These are phyloP conservation scores for Botrytis porri DNA, from an alignment of 2,329 filamentous ascomycete species.

Conservation along the genomic window DNA sequence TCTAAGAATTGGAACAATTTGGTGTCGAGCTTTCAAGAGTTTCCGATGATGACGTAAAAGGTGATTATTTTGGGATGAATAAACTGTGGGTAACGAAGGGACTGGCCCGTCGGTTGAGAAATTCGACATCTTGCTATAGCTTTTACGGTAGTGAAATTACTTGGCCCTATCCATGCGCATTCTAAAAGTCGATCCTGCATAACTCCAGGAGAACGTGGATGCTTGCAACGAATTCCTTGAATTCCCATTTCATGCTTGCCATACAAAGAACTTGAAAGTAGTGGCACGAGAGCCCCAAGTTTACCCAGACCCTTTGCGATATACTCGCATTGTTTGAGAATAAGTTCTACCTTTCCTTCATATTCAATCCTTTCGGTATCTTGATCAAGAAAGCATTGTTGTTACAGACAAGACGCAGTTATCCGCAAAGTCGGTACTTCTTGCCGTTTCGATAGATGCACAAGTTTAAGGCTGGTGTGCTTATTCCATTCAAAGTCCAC, in stretches of 20 bases:
- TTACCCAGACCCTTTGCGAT: not conserved
- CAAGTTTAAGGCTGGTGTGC: not conserved
- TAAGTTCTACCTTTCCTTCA: not conserved
- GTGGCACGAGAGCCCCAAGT: not conserved
- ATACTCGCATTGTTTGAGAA: not conserved
- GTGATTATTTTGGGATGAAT: not conserved
- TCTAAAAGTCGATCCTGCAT: not conserved
- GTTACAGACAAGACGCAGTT: not conserved
- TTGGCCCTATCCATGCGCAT: not conserved
- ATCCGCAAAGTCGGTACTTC: not conserved
- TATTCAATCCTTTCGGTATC: not conserved
- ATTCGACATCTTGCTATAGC: not conserved
- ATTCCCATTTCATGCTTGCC: not conserved
- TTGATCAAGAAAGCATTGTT: not conserved
- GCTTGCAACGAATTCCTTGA: not conserved
- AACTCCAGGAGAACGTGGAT: not conserved
- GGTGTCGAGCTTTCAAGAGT: conserved; percentile 7
- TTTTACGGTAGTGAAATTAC: not conserved
- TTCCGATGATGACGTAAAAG: conserved; percentile 6
- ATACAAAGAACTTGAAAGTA: not conserved
- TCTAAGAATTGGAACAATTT: not conserved
- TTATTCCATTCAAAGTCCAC: not conserved
- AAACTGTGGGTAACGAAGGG: not conserved
- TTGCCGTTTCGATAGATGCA: not conserved
- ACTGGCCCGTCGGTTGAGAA: not conserved